A percentile compares a stretch with the other conserved stretches of the same genome.
phyloP scores from a whole-genome alignment of 345 rosid genomes.

The Citrus maxima region DNA sequence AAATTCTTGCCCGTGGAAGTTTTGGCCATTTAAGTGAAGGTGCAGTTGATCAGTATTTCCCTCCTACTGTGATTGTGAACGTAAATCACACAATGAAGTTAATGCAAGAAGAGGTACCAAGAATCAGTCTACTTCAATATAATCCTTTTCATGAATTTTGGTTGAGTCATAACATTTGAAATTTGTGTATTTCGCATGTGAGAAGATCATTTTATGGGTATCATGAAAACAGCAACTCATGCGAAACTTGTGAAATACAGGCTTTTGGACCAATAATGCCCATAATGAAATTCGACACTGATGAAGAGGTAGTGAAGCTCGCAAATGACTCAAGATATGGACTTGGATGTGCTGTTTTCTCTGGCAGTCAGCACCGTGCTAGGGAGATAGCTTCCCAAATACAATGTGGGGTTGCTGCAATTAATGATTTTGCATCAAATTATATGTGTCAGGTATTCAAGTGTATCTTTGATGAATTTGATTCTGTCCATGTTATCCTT shows the following conservation, averaged over 20 bases:
- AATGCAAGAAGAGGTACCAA: conserved; percentile 95
- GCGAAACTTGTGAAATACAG: conserved; percentile 38
- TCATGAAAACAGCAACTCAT: not conserved
- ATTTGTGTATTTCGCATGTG: not conserved
- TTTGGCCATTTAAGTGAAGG: conserved; percentile 87
- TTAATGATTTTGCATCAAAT: conserved; percentile 87
- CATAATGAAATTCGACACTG: conserved; percentile 84
- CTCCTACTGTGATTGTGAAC: conserved; percentile 82
- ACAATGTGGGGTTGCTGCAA: conserved; percentile 85
- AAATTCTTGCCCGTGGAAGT: conserved; percentile 86
- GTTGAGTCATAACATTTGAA: not conserved
- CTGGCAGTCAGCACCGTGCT: conserved; percentile 77
- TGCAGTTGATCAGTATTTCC: conserved; percentile 94
- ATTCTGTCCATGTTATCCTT: not conserved
- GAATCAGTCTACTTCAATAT: not conserved
- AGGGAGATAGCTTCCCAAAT: conserved; percentile 78
- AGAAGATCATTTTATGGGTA: not conserved
- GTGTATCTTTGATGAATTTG: not conserved
- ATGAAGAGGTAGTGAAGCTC: conserved; percentile 84
- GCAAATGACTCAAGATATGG: conserved; percentile 95
- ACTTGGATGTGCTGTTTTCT: conserved; percentile 93
- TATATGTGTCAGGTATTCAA: conserved; percentile 89
- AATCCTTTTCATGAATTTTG: not conserved
- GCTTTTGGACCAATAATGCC: conserved; percentile 99
- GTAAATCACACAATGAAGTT: conserved; percentile 85